phyloP scores from a whole-genome alignment of 139 green algal species.

The Desmodesmus armatus region DNA sequence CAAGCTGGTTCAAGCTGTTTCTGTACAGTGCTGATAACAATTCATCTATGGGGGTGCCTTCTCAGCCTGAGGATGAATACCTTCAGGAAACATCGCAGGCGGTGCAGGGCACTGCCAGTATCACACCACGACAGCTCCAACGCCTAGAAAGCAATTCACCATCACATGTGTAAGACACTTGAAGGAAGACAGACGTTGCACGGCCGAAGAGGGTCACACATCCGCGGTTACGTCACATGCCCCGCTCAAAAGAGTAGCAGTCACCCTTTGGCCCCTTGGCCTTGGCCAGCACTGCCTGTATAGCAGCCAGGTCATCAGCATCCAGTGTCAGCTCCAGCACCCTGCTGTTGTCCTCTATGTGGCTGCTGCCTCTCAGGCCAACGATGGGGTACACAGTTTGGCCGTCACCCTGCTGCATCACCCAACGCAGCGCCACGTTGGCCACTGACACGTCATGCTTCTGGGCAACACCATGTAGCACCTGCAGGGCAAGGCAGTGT shows the following conservation, averaged over 20 bases:
- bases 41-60: too few species aligned
- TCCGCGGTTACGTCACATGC: constrained; percentile 34
- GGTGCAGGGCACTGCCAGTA: too few species aligned
- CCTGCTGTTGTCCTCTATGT: constrained; percentile 63
- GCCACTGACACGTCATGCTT: constrained; percentile 62
- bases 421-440: constrained; percentile 67
- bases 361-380: constrained; percentile 52
- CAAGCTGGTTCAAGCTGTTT: background rate
- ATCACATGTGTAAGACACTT: too few species aligned
- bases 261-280: constrained; percentile 56
- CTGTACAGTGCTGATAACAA: too few species aligned
- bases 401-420: constrained; percentile 64
- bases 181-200: too few species aligned
- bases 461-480: constrained; percentile 54
- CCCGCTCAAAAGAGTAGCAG: constrained; percentile 65
- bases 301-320: constrained; percentile 44
- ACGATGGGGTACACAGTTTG: constrained; percentile 63
- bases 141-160: too few species aligned
- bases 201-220: too few species aligned
- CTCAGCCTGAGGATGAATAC: too few species aligned
- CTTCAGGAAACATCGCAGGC: too few species aligned
- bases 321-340: constrained; percentile 52
- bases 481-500: too few species aligned
- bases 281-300: constrained; percentile 53
- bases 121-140: too few species aligned